A percentile compares a stretch with the other conserved stretches of the same genome.
Conservation (phyloP, 495 filamentous ascomycete genomes). For the Aspergillus indologenus region DNA sequence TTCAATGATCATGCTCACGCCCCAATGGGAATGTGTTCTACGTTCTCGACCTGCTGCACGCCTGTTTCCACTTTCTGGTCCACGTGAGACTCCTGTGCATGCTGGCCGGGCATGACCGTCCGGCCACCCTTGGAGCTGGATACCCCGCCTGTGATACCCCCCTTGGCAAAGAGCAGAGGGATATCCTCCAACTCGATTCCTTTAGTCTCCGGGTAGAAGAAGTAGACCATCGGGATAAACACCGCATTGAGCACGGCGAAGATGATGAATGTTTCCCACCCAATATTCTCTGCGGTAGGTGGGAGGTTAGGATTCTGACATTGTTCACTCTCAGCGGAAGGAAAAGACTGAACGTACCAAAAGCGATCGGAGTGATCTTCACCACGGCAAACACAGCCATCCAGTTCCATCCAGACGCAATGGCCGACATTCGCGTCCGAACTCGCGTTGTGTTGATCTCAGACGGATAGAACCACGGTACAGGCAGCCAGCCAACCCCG, state of each 20-base stretch:
- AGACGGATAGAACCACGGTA: slow-evolving; percentile 68
- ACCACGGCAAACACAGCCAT: slow-evolving; percentile 53
- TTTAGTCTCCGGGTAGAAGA: slow-evolving; percentile 65
- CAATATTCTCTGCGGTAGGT: slow-evolving; percentile 46
- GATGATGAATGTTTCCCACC: slow-evolving; percentile 64
- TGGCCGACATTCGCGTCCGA: slow-evolving; percentile 36
- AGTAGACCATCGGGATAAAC: slow-evolving; percentile 63
- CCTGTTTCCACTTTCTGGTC: slow-evolving; percentile 17
- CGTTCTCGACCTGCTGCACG: slow-evolving; percentile 17
- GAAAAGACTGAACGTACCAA: slow-evolving; percentile 12
- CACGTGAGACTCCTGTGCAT: slow-evolving; percentile 19
- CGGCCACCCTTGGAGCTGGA: slow-evolving; percentile 29
- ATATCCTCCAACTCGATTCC: slow-evolving; percentile 71
- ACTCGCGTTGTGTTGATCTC: slow-evolving; percentile 53
- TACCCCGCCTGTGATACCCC: slow-evolving; percentile 38
- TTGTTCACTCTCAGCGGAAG: background rate
- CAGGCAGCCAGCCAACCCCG: slow-evolving; percentile 27
- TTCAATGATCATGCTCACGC: background rate
- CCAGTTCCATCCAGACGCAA: slow-evolving; percentile 46
- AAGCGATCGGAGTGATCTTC: slow-evolving; percentile 59
- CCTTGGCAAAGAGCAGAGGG: slow-evolving; percentile 52
- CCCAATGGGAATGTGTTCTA: background rate
- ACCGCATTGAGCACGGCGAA: slow-evolving; percentile 54
- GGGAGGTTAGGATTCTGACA: background rate
- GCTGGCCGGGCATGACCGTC: slow-evolving; percentile 22